Conservation (phyloP, 2,329 filamentous ascomycete species). For the Aureobasidium sp. region DNA sequence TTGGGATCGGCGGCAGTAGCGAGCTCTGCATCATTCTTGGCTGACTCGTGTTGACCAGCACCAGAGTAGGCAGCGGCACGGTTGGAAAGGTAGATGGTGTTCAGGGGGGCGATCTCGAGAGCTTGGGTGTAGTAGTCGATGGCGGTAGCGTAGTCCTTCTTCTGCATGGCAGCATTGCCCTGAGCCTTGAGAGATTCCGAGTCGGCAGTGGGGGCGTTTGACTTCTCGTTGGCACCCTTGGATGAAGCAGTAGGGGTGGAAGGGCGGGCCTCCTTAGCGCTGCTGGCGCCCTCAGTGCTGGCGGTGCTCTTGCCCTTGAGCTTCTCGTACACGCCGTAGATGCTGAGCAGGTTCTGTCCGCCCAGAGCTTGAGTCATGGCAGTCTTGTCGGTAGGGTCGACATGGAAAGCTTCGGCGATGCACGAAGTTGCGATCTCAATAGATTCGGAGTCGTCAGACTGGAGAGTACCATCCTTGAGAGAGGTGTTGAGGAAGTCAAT, state of each 20-base stretch:
- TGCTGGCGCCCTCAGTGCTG: constrained; percentile 38
- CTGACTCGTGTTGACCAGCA: constrained; percentile 73
- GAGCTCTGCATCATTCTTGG: constrained; percentile 80
- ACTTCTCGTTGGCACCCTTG: constrained; percentile 38
- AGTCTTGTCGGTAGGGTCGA: constrained; percentile 71
- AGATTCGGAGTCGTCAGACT: constrained; percentile 81
- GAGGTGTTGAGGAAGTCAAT: constrained; percentile 89
- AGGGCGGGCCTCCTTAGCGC: constrained; percentile 27
- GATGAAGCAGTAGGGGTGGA: constrained; percentile 29
- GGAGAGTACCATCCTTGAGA: constrained; percentile 78
- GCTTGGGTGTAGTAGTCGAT: constrained; percentile 86
- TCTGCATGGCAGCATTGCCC: constrained; percentile 90
- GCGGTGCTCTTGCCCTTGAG: constrained; percentile 60
- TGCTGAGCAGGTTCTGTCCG: constrained; percentile 77
- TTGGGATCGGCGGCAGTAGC: constrained; percentile 80
- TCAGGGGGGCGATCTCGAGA: constrained; percentile 69
- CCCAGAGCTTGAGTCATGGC: constrained; percentile 73
- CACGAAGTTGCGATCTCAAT: constrained; percentile 92
- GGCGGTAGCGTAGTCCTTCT: constrained; percentile 78
- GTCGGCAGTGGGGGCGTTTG: constrained; percentile 54
- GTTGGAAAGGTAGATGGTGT: constrained; percentile 97
- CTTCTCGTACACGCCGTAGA: constrained; percentile 96
- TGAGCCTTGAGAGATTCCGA: constrained; percentile 83
- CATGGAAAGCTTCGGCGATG: constrained; percentile 91
- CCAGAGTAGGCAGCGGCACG: constrained; percentile 90